Percentiles rank a stretch among this genome's conserved stretches.
Evolutionary conservation across 352 stramenopile genomes (phyloP).

Genomic region (Globisporangium splendens): DNA sequence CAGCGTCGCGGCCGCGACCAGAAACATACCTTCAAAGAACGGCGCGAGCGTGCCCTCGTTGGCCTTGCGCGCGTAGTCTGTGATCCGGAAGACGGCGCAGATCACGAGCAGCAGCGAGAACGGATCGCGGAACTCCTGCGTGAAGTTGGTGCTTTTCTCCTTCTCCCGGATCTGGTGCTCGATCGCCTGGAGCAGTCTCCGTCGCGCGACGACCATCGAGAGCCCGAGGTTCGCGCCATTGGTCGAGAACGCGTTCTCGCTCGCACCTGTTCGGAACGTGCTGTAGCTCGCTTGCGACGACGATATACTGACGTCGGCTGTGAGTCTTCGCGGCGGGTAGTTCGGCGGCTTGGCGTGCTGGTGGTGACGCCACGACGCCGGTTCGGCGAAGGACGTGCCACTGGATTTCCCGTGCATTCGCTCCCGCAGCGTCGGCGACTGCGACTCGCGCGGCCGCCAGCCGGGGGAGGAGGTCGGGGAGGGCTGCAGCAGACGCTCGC

Average conservation of each 20-base stretch:
- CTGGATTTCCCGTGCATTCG: not conserved
- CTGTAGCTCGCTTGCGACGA: conserved; percentile 7
- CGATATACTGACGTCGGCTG: not conserved
- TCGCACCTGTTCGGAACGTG: conserved; percentile 8
- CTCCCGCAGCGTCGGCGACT: conserved; percentile 3
- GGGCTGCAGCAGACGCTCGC: not conserved
- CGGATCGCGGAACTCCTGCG: conserved; percentile 69
- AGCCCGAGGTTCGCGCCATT: conserved; percentile 34
- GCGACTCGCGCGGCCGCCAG: not conserved
- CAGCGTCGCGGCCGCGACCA: conserved; percentile 46
- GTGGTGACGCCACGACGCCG: conserved; percentile 5
- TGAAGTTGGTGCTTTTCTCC: conserved; percentile 53
- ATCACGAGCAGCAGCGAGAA: conserved; percentile 66
- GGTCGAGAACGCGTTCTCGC: conserved; percentile 3
- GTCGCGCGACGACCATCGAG: conserved; percentile 41
- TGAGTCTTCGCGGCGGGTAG: conserved; percentile 7
- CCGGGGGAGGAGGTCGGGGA: not conserved
- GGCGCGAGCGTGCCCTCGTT: conserved; percentile 22
- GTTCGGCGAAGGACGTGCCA: not conserved
- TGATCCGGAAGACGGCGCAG: conserved; percentile 61
- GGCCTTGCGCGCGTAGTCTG: conserved; percentile 35
- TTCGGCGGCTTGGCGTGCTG: conserved; percentile 11
- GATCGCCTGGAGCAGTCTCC: conserved; percentile 57
- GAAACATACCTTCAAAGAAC: conserved; percentile 54
- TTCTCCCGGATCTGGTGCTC: conserved; percentile 74